Evolutionary conservation across 768 basidiomycete species (phyloP).

Genomic region (Auricularia auricula-judae): DNA sequence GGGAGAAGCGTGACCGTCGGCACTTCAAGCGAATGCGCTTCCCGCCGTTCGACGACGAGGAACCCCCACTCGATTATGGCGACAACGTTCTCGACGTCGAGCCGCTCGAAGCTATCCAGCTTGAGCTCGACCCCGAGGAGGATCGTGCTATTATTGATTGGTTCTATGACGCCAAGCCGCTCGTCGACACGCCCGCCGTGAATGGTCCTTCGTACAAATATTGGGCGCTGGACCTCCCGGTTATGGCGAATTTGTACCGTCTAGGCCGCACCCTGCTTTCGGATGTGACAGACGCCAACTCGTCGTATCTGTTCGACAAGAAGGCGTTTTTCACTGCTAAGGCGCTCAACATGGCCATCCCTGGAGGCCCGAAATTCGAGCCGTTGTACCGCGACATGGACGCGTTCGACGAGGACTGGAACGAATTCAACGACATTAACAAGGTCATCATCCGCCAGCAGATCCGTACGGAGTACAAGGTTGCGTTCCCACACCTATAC

Average conservation of each 20-base stretch:
- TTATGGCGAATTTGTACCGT: constrained; percentile 95
- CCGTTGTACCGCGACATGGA: constrained; percentile 96
- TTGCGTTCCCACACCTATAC: constrained; percentile 97
- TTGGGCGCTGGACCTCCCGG: constrained; percentile 85
- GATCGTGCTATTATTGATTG: constrained; percentile 88
- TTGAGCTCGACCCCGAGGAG: constrained; percentile 88
- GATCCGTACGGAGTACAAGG: constrained; percentile 97
- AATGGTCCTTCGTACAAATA: constrained; percentile 90
- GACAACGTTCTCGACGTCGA: constrained; percentile 98
- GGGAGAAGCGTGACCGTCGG: constrained; percentile 95
- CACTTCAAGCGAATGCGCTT: constrained; percentile 99
- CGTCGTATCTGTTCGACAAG: constrained; percentile 93
- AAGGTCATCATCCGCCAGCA: constrained; percentile 99
- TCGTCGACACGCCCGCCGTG: constrained; percentile 79
- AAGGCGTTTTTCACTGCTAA: constrained; percentile 98
- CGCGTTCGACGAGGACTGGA: constrained; percentile 97
- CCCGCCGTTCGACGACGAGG: constrained; percentile 98
- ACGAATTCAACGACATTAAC: constrained; percentile 99
- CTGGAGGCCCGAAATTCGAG: constrained; percentile 97
- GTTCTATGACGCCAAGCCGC: constrained; percentile 97
- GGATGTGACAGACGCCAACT: constrained; percentile 84
- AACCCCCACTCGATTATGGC: constrained; percentile 96
- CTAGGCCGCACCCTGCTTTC: constrained; percentile 89
- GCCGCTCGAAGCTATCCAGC: constrained; percentile 93
- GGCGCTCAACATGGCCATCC: constrained; percentile 92